These are phyloP conservation scores for Fusarium napiforme DNA, from an alignment of 2,329 filamentous ascomycete species.

Conservation along the genomic window DNA sequence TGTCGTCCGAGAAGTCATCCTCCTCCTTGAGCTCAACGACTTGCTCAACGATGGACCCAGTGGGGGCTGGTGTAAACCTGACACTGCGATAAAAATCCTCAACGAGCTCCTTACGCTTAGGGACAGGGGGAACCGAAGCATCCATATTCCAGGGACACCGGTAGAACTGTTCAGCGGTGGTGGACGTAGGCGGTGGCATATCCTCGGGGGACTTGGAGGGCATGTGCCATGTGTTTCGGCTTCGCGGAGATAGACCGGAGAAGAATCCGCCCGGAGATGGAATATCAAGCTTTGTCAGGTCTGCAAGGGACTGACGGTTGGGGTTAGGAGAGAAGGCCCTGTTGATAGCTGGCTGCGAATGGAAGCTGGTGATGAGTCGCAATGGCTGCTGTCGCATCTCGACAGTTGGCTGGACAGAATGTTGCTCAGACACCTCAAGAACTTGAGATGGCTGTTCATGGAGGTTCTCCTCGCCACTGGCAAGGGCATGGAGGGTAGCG, in stretches of 20 bases:
- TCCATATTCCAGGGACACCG: slow-evolving; percentile 77
- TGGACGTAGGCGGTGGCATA: slow-evolving; percentile 77
- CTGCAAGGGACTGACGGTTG: slow-evolving; percentile 69
- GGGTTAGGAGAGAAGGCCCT: slow-evolving; percentile 46
- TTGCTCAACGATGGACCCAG: slow-evolving; percentile 65
- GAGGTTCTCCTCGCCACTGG: slow-evolving; percentile 70
- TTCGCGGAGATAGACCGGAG: slow-evolving; percentile 79
- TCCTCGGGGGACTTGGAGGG: slow-evolving; percentile 64
- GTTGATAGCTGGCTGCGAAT: slow-evolving; percentile 34
- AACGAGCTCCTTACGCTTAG: slow-evolving; percentile 51
- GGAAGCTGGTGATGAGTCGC: slow-evolving; percentile 59
- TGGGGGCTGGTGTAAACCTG: slow-evolving; percentile 56
- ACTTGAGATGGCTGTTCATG: slow-evolving; percentile 57
- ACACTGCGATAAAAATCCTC: slow-evolving; percentile 54
- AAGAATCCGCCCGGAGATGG: slow-evolving; percentile 95
- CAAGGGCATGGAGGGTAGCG: slow-evolving; percentile 80
- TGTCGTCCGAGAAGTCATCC: slow-evolving; percentile 65
- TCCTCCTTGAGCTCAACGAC: slow-evolving; percentile 68
- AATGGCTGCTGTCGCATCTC: slow-evolving; percentile 65
- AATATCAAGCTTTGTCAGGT: slow-evolving; percentile 84
- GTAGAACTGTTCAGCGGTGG: slow-evolving; percentile 93
- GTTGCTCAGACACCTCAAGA: slow-evolving; percentile 57
- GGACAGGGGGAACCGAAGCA: slow-evolving; percentile 51
- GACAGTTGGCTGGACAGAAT: slow-evolving; percentile 33
- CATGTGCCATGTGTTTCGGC: slow-evolving; percentile 84